Conservation (phyloP, 192 early-diverging fungal genomes). For the Ramicandelaber brevisporus region DNA sequence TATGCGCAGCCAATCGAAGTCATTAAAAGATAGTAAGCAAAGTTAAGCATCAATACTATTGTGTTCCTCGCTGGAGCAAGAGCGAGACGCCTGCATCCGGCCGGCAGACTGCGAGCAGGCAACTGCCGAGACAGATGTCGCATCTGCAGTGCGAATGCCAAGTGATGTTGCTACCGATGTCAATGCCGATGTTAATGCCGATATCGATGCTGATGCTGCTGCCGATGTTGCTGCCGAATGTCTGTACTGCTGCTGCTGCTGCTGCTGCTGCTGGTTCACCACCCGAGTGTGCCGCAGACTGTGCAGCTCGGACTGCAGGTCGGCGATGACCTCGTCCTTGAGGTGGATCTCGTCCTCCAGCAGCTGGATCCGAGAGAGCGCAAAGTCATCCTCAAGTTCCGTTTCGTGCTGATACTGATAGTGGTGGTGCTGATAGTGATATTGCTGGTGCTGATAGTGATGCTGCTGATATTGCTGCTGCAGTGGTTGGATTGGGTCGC, state of each 20-base stretch:
- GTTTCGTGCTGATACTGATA: neutral
- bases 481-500: too few relatives aligned
- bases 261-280: neutral
- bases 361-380: constrained; percentile 1
- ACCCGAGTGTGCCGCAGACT: neutral
- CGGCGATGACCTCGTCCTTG: constrained; percentile 1
- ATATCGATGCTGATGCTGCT: constrained; percentile 7
- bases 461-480: constrained; percentile 1
- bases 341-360: constrained; percentile 1
- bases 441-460: too few relatives aligned
- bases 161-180: too few relatives aligned
- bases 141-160: too few relatives aligned
- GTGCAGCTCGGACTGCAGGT: neutral
- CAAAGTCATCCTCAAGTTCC: neutral
- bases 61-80: too few relatives aligned
- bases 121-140: too few relatives aligned
- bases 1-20: too few relatives aligned
- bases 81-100: too few relatives aligned
- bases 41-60: too few relatives aligned
- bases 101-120: too few relatives aligned
- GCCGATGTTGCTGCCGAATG: constrained; percentile 1
- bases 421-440: neutral
- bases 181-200: neutral
- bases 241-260: constrained; percentile 1
- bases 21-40: too few relatives aligned